These are phyloP conservation scores for Paecilomyces dactylethromorphus DNA, from an alignment of 2,329 filamentous ascomycete genomes.

Conservation along the genomic window DNA sequence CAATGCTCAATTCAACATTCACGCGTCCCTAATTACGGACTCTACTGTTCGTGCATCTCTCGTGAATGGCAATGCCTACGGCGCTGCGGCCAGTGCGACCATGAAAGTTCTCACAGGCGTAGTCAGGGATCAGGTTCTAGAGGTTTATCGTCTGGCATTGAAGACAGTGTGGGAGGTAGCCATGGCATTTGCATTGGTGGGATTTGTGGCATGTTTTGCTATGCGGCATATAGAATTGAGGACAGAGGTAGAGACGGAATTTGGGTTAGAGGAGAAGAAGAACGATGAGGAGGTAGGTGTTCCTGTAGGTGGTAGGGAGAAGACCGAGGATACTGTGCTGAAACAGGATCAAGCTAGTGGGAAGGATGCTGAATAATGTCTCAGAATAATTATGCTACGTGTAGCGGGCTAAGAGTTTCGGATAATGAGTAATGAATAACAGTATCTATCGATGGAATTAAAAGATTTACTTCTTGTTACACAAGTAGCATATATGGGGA, in stretches of 20 bases:
- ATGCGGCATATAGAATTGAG: neutral
- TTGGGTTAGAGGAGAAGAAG: neutral
- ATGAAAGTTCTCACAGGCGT: neutral
- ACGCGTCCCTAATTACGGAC: neutral
- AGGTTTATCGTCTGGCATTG: neutral
- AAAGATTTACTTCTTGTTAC: neutral
- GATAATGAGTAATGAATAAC: neutral
- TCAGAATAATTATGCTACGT: neutral
- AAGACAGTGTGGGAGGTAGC: neutral
- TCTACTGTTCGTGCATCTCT: neutral
- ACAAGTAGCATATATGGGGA: neutral
- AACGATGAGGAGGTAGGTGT: conserved; percentile 6
- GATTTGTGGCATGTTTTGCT: neutral
- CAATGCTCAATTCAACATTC: neutral
- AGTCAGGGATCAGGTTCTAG: neutral
- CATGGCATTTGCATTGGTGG: neutral
- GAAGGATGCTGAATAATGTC: neutral
- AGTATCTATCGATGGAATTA: neutral
- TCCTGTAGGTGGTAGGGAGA: neutral
- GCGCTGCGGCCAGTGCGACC: neutral
- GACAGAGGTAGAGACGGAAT: neutral
- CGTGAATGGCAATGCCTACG: neutral
- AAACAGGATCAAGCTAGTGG: neutral
- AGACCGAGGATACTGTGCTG: neutral
- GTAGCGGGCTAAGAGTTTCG: neutral